Conservation (phyloP, 768 basidiomycete genomes). For the Tephrocybe sp. region DNA sequence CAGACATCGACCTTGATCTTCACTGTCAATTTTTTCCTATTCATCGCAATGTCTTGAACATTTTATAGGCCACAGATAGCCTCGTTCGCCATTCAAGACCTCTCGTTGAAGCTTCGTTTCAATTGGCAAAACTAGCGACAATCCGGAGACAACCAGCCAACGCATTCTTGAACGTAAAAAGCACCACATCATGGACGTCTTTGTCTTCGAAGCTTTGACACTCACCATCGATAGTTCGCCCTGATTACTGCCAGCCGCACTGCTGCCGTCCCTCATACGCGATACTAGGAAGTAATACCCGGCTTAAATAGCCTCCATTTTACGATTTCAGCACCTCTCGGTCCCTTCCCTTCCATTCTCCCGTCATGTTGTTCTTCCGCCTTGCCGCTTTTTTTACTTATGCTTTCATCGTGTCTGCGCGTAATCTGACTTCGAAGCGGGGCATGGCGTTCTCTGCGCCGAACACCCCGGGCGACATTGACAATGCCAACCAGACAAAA, state of each 20-base stretch:
- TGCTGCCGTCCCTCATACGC: constrained; percentile 22
- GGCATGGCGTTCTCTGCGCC: constrained; percentile 43
- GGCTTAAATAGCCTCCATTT: constrained; percentile 14
- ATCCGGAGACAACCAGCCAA: background rate
- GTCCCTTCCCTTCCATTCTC: constrained; percentile 9
- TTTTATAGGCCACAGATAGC: background rate
- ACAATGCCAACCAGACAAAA: constrained; percentile 44
- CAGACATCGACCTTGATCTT: constrained; percentile 10
- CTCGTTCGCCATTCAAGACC: background rate
- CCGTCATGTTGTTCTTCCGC: constrained; percentile 27
- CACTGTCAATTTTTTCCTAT: background rate
- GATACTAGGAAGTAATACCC: background rate
- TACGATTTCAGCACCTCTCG: constrained; percentile 3
- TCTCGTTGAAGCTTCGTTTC: background rate
- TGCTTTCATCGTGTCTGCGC: constrained; percentile 30
- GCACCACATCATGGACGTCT: background rate
- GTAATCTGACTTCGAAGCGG: constrained; percentile 43
- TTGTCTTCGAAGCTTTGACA: constrained; percentile 13
- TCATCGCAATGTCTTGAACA: background rate
- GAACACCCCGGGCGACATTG: constrained; percentile 40
- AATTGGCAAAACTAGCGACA: too few species aligned
- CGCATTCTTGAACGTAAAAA: constrained; percentile 9
- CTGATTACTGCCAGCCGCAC: constrained; percentile 32
- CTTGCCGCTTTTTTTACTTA: constrained; percentile 20
- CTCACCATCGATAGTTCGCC: constrained; percentile 36